Evolutionary conservation across 306 rosid species (phyloP).

Genomic region (Senna tora): DNA sequence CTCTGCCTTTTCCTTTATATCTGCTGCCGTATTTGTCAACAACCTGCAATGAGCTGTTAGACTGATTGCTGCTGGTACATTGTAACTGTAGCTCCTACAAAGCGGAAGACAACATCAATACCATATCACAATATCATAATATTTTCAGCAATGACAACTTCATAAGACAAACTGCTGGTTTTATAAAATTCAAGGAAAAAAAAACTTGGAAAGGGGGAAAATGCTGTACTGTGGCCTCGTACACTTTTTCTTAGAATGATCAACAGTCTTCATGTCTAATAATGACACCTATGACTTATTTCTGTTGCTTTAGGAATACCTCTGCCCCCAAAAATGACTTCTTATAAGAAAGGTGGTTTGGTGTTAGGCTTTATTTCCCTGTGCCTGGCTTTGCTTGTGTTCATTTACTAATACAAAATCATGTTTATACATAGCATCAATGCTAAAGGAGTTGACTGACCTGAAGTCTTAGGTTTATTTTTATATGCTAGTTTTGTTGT

Average conservation of each 20-base stretch:
- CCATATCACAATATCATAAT: background rate
- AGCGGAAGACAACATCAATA: background rate
- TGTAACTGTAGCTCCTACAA: background rate
- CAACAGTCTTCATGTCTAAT: background rate
- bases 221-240: background rate
- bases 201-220: background rate
- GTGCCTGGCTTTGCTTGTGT: background rate
- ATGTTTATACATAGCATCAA: slow-evolving; percentile 7
- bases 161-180: background rate
- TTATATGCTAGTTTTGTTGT: slow-evolving; percentile 3
- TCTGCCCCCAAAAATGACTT: background rate
- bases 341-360: background rate
- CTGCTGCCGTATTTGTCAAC: background rate
- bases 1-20: background rate
- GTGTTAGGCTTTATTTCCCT: background rate
- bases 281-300: background rate
- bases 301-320: background rate
- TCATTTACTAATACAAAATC: background rate
- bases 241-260: background rate
- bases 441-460: slow-evolving; percentile 11
- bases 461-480: slow-evolving; percentile 1
- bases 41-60: background rate
- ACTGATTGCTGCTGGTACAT: background rate
- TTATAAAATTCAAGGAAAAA: background rate
- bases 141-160: background rate